Percentiles rank a stretch among this genome's conserved stretches.
phyloP scores from a whole-genome alignment of 768 basidiomycete genomes.

The Steccherinum ochraceum region DNA sequence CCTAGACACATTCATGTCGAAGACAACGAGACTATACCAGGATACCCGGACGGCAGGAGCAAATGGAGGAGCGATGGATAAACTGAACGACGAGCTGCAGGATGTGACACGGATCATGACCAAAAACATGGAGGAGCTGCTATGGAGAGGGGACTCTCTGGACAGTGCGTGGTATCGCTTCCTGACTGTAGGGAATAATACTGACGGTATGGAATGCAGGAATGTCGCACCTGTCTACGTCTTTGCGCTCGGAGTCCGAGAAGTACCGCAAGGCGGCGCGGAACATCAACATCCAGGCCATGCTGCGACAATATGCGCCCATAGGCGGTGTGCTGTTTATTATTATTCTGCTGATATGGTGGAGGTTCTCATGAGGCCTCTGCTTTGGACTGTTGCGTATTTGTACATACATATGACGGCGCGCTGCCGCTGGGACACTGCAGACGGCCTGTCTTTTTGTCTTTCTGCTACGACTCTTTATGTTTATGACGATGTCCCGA shows the following conservation, averaged over 20 bases:
- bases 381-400: too few species aligned
- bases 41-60: constrained; percentile 87
- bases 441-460: too few species aligned
- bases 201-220: constrained; percentile 36
- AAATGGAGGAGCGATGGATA: constrained; percentile 64
- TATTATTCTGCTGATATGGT: constrained; percentile 70
- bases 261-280: constrained; percentile 95
- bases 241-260: constrained; percentile 91
- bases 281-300: constrained; percentile 90
- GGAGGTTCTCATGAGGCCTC: constrained; percentile 55
- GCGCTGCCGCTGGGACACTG: too few species aligned
- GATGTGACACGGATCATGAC: constrained; percentile 99
- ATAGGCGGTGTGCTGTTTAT: constrained; percentile 77
- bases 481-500: not conserved
- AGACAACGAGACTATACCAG: constrained; percentile 90
- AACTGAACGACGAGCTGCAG: constrained; percentile 91
- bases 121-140: constrained; percentile 98
- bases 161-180: constrained; percentile 58
- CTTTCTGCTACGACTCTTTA: too few species aligned
- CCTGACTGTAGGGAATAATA: not conserved
- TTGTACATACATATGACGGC: too few species aligned
- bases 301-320: constrained; percentile 95
- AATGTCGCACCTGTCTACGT: constrained; percentile 96
- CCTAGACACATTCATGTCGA: constrained; percentile 96
- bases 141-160: constrained; percentile 97